Base-by-base conservation (phyloP, 2,329 filamentous ascomycete species). In the Xylaria sp. region DNA sequence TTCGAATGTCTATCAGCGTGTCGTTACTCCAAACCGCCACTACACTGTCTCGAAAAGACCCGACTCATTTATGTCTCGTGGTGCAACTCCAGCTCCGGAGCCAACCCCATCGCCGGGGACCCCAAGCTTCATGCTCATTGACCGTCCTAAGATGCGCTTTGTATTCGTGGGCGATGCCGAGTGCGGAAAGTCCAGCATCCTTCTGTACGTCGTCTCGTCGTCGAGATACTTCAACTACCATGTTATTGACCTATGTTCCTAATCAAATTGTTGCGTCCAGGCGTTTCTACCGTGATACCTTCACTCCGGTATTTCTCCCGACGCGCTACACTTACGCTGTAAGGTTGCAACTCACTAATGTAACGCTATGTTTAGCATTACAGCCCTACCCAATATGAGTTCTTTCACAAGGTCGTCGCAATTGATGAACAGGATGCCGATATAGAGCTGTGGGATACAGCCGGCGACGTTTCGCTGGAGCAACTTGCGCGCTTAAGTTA, bases 401-500 rank as follows among this genome's bases (percentile, higher is more conserved):
- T 74, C 25, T 73, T 70, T 62, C 65, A 60, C 54, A 71, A 72
- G 54, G 65, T 62, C 4, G 46, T 60, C 33, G 41, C 25, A 1
- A 61, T 75, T 2, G 67, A 72, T 21, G 67, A 47, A n/a, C 61
- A 68, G 17, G 60, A 67, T 3, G 55, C 69, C n/a, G 69, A 74
- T 15, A 54, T 74, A 25, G 73, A 75, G 48, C 48, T 75, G 13
- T 74, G 72, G 73, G 73, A 75, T 29, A 74, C 70, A 1, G 67
- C 68, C 2, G 73, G 73, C 17, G 61, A 70, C 21, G 29, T 70
- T 35, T 29, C 59, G 6, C 40, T 70, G 33, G 67, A 74, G 52
- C 73, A 74, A 38, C 71, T 75, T 6, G 37, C 59, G 15, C 61
- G 67, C 1, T 67, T 74, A 11, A 71, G 65, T 23, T 75, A 75